Conservation (phyloP, 31 red algal genomes). For the Endocladia muricata region DNA sequence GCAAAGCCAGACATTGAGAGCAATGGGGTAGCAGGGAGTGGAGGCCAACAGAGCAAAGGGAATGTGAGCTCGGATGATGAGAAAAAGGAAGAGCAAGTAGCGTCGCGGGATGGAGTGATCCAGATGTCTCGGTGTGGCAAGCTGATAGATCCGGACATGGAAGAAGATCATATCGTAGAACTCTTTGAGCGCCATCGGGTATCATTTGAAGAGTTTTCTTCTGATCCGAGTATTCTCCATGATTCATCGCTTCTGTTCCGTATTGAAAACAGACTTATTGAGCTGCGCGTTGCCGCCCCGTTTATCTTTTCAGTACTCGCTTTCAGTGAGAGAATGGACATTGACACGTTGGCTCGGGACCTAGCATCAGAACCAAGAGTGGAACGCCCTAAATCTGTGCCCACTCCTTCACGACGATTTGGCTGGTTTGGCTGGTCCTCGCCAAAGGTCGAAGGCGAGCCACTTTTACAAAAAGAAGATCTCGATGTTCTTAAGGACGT, state of each 20-base stretch:
- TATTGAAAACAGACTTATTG: conserved; percentile 67
- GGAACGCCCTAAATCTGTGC: conserved; percentile 13
- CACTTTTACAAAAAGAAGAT: conserved; percentile 37
- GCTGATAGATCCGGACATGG: conserved; percentile 62
- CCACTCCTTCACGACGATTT: conserved; percentile 48
- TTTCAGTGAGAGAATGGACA: conserved; percentile 64
- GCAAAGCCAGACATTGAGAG: background rate
- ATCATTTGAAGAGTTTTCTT: conserved; percentile 53
- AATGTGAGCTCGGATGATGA: background rate
- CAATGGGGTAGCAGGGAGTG: background rate
- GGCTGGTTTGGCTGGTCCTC: conserved; percentile 68
- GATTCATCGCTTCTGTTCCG: conserved; percentile 79
- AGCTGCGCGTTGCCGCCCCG: conserved; percentile 66
- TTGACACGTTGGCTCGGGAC: conserved; percentile 18
- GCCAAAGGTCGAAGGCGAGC: conserved; percentile 21
- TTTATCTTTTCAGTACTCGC: conserved; percentile 70
- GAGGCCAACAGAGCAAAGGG: background rate
- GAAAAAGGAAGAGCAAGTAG: background rate
- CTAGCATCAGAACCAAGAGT: background rate
- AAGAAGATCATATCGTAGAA: conserved; percentile 57
- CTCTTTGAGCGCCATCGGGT: conserved; percentile 89
- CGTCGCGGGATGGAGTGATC: conserved; percentile 18
- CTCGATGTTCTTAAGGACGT: conserved; percentile 14
- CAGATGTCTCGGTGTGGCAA: conserved; percentile 85
- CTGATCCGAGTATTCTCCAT: conserved; percentile 63